A percentile compares a stretch with the other conserved stretches of the same genome.
Conservation (phyloP, 768 basidiomycete genomes). For the Rhizopogon vulgaris region DNA sequence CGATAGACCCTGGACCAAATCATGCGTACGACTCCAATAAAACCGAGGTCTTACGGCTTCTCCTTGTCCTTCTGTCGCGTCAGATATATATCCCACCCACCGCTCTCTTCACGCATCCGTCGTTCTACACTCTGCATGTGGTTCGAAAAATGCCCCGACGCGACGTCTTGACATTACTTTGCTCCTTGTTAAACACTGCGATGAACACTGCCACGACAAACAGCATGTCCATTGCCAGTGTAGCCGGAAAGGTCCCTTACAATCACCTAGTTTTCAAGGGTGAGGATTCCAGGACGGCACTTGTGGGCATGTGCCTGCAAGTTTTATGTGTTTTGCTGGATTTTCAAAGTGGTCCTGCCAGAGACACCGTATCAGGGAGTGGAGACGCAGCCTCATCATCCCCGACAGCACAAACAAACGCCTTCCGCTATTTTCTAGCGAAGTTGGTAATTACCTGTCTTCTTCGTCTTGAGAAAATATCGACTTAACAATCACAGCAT, state of each 20-base stretch:
- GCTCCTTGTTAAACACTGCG: conserved; percentile 88
- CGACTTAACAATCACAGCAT: conserved; percentile 46
- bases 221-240: conserved; percentile 51
- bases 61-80: conserved; percentile 83
- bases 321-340: conserved; percentile 71
- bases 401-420: conserved; percentile 69
- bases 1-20: conserved; percentile 60
- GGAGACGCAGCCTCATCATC: conserved; percentile 38
- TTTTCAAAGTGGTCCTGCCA: conserved; percentile 73
- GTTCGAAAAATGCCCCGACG: conserved; percentile 72
- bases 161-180: conserved; percentile 86
- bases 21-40: conserved; percentile 72
- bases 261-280: conserved; percentile 88
- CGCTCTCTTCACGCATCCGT: conserved; percentile 64
- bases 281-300: conserved; percentile 69
- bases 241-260: conserved; percentile 79
- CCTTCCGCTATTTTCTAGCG: conserved; percentile 87
- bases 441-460: conserved; percentile 53
- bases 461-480: conserved; percentile 5
- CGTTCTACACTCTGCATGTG: conserved; percentile 71
- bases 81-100: conserved; percentile 81
- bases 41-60: conserved; percentile 82
- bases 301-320: conserved; percentile 74
- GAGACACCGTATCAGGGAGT: conserved; percentile 39
- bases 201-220: conserved; percentile 59